A percentile compares a stretch with the other conserved stretches of the same genome.
Conservation (phyloP, 176 grass and related monocot genomes). For the Hordeum vulgare region DNA sequence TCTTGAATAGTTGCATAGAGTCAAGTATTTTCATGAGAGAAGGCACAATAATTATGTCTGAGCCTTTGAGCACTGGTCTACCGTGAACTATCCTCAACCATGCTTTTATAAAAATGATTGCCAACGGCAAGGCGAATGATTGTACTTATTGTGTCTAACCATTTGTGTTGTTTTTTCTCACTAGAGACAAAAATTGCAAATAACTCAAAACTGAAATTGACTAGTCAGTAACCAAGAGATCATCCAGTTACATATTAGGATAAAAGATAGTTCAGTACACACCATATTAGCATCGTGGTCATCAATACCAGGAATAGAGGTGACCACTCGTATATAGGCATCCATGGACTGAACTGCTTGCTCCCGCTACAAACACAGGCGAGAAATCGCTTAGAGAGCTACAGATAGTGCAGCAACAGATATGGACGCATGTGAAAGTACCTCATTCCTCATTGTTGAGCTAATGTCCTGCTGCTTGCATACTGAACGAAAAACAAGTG, state of each 20-base stretch:
- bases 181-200: neutral
- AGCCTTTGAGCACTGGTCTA: neutral
- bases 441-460: conserved; percentile 65
- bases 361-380: conserved; percentile 31
- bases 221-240: conserved; percentile 5
- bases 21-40: neutral
- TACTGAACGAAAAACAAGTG: conserved; percentile 30
- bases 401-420: neutral
- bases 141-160: neutral
- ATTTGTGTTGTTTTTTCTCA: neutral
- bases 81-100: neutral
- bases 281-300: conserved; percentile 77
- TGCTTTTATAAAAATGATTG: neutral
- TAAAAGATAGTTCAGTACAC: conserved; percentile 16
- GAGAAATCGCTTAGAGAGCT: neutral
- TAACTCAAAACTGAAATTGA: neutral
- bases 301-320: conserved; percentile 81
- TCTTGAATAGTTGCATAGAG: neutral
- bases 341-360: conserved; percentile 72
- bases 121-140: conserved; percentile 1
- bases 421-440: conserved; percentile 17
- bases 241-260: neutral
- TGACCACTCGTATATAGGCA: conserved; percentile 56
- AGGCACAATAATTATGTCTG: neutral
- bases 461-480: conserved; percentile 66